Conservation (phyloP, 495 filamentous ascomycete species). For the Podospora didyma region DNA sequence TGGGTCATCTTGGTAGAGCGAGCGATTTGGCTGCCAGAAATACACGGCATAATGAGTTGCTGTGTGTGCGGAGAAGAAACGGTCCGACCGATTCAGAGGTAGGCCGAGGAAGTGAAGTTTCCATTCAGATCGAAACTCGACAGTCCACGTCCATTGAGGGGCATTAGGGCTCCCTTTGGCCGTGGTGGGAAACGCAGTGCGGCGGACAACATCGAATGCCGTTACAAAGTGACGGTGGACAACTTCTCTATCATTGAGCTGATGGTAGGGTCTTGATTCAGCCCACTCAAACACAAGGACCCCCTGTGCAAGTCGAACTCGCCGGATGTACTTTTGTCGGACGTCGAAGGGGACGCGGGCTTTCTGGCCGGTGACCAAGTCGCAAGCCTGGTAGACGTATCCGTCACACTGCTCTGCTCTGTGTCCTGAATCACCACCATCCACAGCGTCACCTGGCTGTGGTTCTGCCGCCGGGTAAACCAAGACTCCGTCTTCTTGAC, state of each 20-base stretch:
- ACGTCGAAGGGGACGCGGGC: constrained; percentile 53
- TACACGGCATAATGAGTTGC: constrained; percentile 63
- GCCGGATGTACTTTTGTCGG: constrained; percentile 51
- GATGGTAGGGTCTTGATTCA: constrained; percentile 53
- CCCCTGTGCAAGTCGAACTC: constrained; percentile 52
- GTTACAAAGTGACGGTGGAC: constrained; percentile 64
- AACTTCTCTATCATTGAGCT: constrained; percentile 52
- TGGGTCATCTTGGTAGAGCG: constrained; percentile 55
- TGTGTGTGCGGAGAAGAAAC: constrained; percentile 63
- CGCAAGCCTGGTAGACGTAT: constrained; percentile 48
- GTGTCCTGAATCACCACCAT: neutral
- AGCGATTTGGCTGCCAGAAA: constrained; percentile 61
- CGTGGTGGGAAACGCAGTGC: neutral
- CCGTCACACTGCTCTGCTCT: constrained; percentile 15
- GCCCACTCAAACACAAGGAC: constrained; percentile 66
- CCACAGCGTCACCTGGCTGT: neutral
- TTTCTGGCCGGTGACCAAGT: constrained; percentile 44
- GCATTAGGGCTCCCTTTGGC: neutral
- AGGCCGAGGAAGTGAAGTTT: constrained; percentile 62
- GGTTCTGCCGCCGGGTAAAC: constrained; percentile 45
- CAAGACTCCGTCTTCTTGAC: constrained; percentile 50
- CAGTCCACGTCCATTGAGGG: constrained; percentile 35
- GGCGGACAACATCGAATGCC: constrained; percentile 50
- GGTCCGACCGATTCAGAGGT: constrained; percentile 54
- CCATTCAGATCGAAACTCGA: constrained; percentile 62